These are phyloP conservation scores for Eimeria maxima DNA, from an alignment of 169 alveolate species.

Conservation along the genomic window DNA sequence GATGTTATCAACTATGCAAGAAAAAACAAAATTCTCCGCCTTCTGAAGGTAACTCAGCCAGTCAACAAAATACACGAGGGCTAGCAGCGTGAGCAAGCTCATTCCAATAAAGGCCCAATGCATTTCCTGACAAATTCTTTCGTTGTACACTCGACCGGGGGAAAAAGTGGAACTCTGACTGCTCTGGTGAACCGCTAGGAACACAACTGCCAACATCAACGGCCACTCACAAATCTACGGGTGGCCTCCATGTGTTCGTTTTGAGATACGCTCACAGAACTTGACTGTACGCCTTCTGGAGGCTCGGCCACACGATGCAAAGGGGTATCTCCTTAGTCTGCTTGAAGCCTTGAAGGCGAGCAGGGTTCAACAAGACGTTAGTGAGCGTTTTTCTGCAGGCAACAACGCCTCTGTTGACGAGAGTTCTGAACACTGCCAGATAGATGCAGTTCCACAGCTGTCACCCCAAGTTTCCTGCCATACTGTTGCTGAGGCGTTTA, in stretches of 20 bases:
- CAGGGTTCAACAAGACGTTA: neutral
- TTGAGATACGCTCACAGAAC: neutral
- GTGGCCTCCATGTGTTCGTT: neutral
- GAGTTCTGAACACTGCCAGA: neutral
- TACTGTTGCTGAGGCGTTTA: neutral
- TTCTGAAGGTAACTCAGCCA: constrained; percentile 20
- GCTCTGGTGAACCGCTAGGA: neutral
- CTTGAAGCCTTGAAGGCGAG: constrained; percentile 61
- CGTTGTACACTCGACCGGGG: neutral
- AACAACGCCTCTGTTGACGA: neutral
- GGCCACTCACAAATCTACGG: neutral
- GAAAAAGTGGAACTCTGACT: neutral
- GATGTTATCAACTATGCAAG: constrained; percentile 16
- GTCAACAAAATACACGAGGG: neutral
- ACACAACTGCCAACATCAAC: neutral
- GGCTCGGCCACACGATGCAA: constrained; percentile 51
- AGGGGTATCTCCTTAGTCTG: neutral
- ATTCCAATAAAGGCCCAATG: neutral
- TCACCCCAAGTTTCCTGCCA: neutral
- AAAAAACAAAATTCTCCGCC: constrained; percentile 8
- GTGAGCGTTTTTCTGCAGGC: neutral
- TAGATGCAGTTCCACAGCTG: neutral
- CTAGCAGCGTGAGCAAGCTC: neutral
- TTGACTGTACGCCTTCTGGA: constrained; percentile 33
- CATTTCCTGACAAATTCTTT: too few relatives aligned